Evolutionary conservation across 495 filamentous ascomycete species (phyloP).

Genomic region (Neurospora pannonica): DNA sequence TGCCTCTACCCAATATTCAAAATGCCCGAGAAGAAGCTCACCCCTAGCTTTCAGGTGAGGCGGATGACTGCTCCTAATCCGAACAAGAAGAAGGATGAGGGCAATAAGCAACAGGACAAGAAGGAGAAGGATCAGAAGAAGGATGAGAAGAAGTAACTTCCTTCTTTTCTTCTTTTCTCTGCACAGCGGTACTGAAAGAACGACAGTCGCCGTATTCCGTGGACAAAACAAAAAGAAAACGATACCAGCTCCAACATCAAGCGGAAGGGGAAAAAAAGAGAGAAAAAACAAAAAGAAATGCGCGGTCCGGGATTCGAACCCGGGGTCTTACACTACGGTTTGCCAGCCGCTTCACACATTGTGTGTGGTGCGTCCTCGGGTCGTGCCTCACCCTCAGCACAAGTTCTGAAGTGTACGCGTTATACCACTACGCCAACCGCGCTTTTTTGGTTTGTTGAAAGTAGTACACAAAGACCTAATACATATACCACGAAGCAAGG

Average conservation of each 20-base stretch:
- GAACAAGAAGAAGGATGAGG: neutral
- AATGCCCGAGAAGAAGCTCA: neutral
- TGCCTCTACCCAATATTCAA: neutral
- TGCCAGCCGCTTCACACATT: neutral
- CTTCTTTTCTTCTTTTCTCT: neutral
- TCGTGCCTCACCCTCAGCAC: neutral
- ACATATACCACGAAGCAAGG: neutral
- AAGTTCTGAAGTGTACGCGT: neutral
- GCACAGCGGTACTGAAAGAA: neutral
- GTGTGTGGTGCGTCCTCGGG: neutral
- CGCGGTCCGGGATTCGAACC: neutral
- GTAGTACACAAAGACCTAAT: neutral
- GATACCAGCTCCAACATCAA: neutral
- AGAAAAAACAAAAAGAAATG: neutral
- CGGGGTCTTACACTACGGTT: neutral
- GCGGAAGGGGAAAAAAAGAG: neutral
- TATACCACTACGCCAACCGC: neutral
- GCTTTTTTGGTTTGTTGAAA: neutral
- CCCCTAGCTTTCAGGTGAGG: neutral
- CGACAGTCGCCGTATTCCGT: neutral
- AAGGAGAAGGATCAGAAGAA: neutral
- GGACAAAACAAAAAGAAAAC: neutral
- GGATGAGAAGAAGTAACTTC: neutral
- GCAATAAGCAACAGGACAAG: neutral
- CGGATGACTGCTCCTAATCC: neutral